Evolutionary conservation across 768 basidiomycete genomes (phyloP), one percentile per base, ranked within the genome.

Genomic region (Strobilomyces confusus): DNA sequence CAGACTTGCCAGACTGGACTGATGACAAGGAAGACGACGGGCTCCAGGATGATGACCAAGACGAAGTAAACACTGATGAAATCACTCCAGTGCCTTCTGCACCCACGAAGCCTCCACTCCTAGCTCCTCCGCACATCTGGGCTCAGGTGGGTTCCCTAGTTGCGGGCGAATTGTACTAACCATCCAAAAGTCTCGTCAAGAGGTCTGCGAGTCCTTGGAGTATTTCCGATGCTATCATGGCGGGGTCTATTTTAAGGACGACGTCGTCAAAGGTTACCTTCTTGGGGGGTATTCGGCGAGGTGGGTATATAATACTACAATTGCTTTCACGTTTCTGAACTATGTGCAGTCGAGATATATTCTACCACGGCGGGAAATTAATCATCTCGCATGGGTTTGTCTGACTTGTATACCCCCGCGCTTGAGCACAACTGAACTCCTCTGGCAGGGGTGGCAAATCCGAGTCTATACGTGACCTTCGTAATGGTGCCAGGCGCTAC

Each of bases 321-420:
- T 20, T 32, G 9, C 51, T n/a, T 43, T 49, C 37, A 57, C 46
- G 51, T 49, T 47, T 48, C 51, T 62, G 38, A 44, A 40, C 55
- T 47, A 49, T 56, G 22, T 41, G 9, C 26, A 92, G 90, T 44
- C 85, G 87, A 11, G 90, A 93, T 60, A 60, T 74, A 15, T 92
- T 87, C 60, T 71, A 77, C 43, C 78, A 84, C 38, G 74, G 68
- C 15, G 90, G 91, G 15, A 81, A 74, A 56, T 63, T 90, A 6
- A 89, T 93, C 41, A 81, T 93, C 46, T 93, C 90, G 9, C 90
- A 93, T 66, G 91, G 89, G 90, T 92, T 57, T 51, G 80, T 63
- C 48, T 49, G 34, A 25, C 43, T 33, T 48, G 14, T 44, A 34
- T 33, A 14, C 30, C 38, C n/a, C 20, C 8, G 4, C 23, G 12